Evolutionary conservation across 768 basidiomycete genomes (phyloP).

Genomic region (Agrocybe chaxingu): DNA sequence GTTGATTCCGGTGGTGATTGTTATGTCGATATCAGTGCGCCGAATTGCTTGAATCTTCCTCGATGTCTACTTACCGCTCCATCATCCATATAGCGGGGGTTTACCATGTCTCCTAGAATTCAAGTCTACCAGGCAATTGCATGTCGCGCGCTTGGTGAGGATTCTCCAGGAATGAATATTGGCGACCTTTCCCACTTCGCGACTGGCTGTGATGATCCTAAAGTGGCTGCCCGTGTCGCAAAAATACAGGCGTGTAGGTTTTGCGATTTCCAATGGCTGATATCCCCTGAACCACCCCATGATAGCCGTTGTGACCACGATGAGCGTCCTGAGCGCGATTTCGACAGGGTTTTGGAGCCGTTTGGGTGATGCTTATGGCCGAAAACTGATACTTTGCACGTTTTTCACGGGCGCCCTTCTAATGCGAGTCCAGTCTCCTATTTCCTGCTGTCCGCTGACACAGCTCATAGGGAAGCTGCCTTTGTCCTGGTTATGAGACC

Average conservation of each 20-base stretch:
- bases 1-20: conserved; percentile 70
- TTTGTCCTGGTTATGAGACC: conserved; percentile 78
- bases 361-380: conserved; percentile 71
- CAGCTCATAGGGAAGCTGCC: conserved; percentile 58
- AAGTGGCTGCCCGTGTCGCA: conserved; percentile 67
- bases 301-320: conserved; percentile 64
- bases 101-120: conserved; percentile 76
- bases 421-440: conserved; percentile 49
- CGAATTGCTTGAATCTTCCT: conserved; percentile 4
- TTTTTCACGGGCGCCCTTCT: conserved; percentile 67
- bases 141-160: conserved; percentile 49
- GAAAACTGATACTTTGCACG: conserved; percentile 69
- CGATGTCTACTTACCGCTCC: conserved; percentile 1
- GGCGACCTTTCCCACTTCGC: conserved; percentile 10
- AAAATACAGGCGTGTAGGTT: conserved; percentile 61
- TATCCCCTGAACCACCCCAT: conserved; percentile 2
- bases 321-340: conserved; percentile 76
- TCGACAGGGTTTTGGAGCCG: conserved; percentile 89
- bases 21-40: conserved; percentile 64
- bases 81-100: conserved; percentile 53
- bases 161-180: conserved; percentile 14
- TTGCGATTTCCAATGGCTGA: background rate
- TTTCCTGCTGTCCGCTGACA: conserved; percentile 3
- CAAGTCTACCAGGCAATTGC: conserved; percentile 79
- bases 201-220: conserved; percentile 37